These are phyloP conservation scores for Rosa hybrid DNA, from an alignment of 331 rosid species.

Conservation along the genomic window DNA sequence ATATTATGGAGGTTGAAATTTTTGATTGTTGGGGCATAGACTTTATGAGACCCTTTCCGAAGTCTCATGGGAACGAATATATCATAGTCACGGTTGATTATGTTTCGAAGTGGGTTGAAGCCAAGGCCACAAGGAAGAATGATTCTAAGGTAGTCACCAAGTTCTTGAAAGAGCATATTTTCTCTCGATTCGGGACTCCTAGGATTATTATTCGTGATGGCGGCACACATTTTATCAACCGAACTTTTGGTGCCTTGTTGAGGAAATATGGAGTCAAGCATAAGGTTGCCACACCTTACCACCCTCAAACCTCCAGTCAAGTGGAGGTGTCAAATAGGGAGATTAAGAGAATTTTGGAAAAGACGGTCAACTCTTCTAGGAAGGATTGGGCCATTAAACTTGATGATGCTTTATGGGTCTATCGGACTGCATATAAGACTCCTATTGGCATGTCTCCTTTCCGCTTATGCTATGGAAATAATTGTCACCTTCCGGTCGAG, in stretches of 20 bases:
- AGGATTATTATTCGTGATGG: too few species aligned
- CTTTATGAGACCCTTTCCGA: not conserved
- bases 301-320: not conserved
- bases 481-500: too few species aligned
- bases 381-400: not conserved
- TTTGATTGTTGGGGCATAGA: not conserved
- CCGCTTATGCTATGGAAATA: too few species aligned
- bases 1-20: not conserved
- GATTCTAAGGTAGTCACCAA: not conserved
- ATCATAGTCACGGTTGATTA: not conserved
- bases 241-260: not conserved
- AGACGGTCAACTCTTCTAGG: too few species aligned
- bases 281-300: not conserved
- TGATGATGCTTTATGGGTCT: not conserved
- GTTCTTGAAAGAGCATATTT: not conserved
- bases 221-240: not conserved
- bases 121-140: not conserved
- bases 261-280: not conserved
- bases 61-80: not conserved
- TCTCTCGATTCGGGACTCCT: too few species aligned
- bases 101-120: not conserved
- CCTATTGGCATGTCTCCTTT: not conserved
- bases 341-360: not conserved
- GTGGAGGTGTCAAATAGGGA: not conserved
- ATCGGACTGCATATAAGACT: too few species aligned